phyloP scores from a whole-genome alignment of 2,329 filamentous ascomycete genomes.

The Diaporthe sp. region DNA sequence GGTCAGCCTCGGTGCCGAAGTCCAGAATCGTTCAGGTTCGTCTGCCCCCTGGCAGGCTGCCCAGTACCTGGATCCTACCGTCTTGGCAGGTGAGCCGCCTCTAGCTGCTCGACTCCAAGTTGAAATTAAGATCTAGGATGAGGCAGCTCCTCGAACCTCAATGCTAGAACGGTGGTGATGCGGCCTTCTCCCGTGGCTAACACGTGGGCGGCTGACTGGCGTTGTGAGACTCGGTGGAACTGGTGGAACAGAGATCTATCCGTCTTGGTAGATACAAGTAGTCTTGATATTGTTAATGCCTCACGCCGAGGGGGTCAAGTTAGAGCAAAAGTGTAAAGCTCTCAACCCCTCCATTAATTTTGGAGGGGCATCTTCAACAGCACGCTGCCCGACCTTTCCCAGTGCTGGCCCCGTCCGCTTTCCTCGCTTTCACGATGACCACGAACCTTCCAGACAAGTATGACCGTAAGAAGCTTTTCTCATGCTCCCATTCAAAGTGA shows the following conservation, averaged over 20 bases:
- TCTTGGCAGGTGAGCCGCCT: neutral
- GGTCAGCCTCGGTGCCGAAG: neutral
- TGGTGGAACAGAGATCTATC: neutral
- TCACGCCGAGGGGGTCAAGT: neutral
- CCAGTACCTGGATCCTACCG: neutral
- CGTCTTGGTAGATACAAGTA: neutral
- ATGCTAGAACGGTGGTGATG: neutral
- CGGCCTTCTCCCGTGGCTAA: neutral
- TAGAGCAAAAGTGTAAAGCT: constrained; percentile 8
- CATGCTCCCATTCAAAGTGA: neutral
- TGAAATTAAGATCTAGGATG: neutral
- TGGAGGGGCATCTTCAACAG: neutral
- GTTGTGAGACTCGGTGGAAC: neutral
- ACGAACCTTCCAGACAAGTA: constrained; percentile 68
- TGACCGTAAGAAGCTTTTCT: constrained; percentile 58
- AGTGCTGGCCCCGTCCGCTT: neutral
- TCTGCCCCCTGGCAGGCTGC: neutral
- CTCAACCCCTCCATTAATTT: constrained; percentile 16
- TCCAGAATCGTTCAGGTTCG: neutral
- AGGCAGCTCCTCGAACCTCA: neutral
- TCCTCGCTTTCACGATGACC: neutral
- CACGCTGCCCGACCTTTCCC: neutral
- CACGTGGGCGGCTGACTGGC: constrained; percentile 14
- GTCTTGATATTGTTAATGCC: neutral
- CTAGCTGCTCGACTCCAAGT: too few species aligned